These are phyloP conservation scores for Fusarium piperis DNA, from an alignment of 2,329 filamentous ascomycete species.

Conservation along the genomic window DNA sequence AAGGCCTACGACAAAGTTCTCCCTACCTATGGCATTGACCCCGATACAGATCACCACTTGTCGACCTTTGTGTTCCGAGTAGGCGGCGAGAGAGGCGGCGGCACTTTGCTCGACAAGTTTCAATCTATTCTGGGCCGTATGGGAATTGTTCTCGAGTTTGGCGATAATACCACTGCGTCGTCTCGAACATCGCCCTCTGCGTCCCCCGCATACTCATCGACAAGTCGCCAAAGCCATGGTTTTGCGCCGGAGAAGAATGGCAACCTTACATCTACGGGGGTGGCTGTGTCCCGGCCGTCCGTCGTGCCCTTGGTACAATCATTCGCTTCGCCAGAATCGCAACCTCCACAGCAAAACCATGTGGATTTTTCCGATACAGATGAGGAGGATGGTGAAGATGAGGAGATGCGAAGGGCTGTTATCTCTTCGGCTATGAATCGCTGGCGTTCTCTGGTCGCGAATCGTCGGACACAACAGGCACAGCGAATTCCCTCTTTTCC, in stretches of 20 bases:
- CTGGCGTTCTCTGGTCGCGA: conserved; percentile 37
- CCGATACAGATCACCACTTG: conserved; percentile 79
- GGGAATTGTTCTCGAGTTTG: conserved; percentile 76
- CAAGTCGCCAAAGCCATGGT: conserved; percentile 30
- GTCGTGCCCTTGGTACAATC: background rate
- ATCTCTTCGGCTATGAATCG: conserved; percentile 37
- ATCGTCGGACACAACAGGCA: conserved; percentile 14
- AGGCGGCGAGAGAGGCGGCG: conserved; percentile 69
- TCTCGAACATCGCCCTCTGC: conserved; percentile 33
- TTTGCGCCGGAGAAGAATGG: background rate
- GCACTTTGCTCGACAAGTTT: conserved; percentile 74
- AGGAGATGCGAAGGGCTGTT: conserved; percentile 32
- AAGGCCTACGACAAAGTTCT: conserved; percentile 81
- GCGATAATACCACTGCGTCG: conserved; percentile 47
- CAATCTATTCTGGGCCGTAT: conserved; percentile 72
- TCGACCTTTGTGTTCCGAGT: conserved; percentile 83
- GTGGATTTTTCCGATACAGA: conserved; percentile 8
- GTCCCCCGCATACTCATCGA: conserved; percentile 36
- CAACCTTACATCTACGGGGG: conserved; percentile 4
- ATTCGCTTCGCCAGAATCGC: background rate
- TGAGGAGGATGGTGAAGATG: conserved; percentile 24
- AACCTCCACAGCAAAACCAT: conserved; percentile 6
- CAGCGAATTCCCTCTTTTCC: conserved; percentile 21
- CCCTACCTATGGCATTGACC: conserved; percentile 73
- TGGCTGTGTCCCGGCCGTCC: conserved; percentile 1